phyloP scores from a whole-genome alignment of 83 land plant species.

The Diphasiastrum complanatum region DNA sequence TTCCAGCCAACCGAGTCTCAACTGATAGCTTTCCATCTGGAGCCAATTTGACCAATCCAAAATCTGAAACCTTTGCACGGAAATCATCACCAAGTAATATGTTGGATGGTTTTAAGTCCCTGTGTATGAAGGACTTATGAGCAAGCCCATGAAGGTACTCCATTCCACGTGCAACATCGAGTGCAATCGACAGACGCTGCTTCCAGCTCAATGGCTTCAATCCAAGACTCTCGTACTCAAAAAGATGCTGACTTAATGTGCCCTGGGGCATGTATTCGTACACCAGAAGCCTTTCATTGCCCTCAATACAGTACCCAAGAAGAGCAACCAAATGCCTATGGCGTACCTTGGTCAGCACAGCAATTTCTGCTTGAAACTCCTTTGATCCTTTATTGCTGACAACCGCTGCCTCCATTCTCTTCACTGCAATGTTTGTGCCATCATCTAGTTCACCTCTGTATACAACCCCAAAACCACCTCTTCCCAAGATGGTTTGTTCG shows the following conservation, averaged over 20 bases:
- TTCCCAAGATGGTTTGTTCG: not conserved
- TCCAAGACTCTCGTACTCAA: not conserved
- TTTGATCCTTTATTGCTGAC: not conserved
- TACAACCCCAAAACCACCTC: slow-evolving; percentile 3
- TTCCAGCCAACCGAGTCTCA: not conserved
- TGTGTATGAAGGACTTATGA: not conserved
- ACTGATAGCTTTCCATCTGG: no score
- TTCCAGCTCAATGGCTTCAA: not conserved
- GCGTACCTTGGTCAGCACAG: not conserved
- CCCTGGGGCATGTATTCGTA: not conserved
- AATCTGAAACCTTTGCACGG: not conserved
- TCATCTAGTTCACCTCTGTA: not conserved
- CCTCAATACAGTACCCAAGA: slow-evolving; percentile 1
- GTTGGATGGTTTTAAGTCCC: no score
- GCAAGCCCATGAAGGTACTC: slow-evolving; percentile 1
- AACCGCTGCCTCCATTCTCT: not conserved
- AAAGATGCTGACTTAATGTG: not conserved
- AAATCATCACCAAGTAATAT: not conserved
- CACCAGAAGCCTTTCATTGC: not conserved
- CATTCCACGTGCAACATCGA: not conserved
- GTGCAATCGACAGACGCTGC: no score
- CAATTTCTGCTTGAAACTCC: not conserved
- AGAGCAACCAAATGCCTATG: slow-evolving; percentile 1
- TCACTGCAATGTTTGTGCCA: slow-evolving; percentile 1
- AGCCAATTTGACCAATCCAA: not conserved